Conservation (phyloP, 2,329 filamentous ascomycete species). For the Gliomastix tumulicola region DNA sequence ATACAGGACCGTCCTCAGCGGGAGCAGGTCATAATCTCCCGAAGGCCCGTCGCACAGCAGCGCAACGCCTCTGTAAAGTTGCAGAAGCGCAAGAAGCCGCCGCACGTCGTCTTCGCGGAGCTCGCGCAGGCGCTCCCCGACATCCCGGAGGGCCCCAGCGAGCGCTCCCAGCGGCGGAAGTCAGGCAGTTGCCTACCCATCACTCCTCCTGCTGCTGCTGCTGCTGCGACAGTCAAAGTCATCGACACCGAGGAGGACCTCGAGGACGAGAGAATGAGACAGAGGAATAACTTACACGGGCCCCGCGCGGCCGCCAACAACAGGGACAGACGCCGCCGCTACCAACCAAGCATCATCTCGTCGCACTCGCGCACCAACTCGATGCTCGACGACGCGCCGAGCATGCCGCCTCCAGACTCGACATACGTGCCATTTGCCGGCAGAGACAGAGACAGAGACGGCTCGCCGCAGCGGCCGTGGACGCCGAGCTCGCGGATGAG, state of each 20-base stretch:
- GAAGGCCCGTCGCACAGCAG: no score
- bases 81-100: conserved; percentile 28
- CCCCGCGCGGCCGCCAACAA: conserved; percentile 1
- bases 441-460: conserved; percentile 19
- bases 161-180: conserved; percentile 23
- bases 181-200: conserved; percentile 15
- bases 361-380: conserved; percentile 37
- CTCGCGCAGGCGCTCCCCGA: conserved; percentile 32
- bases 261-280: conserved; percentile 1
- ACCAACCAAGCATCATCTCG: conserved; percentile 46
- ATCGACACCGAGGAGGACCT: not conserved
- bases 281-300: conserved; percentile 3
- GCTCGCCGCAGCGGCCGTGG: conserved; percentile 52
- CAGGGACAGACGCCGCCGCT: conserved; percentile 23
- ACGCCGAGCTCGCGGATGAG: conserved; percentile 41
- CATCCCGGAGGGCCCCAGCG: conserved; percentile 42
- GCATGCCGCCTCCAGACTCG: conserved; percentile 56
- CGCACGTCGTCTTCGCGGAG: conserved; percentile 19
- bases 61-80: conserved; percentile 37
- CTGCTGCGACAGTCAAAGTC: not conserved
- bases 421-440: conserved; percentile 53
- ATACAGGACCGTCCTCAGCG: not conserved
- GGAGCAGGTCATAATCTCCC: conserved; percentile 1
- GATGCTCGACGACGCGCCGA: conserved; percentile 47
- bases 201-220: conserved; percentile 4